phyloP scores from a whole-genome alignment of 257 asterid genomes.

The Nemophila menziesii region DNA sequence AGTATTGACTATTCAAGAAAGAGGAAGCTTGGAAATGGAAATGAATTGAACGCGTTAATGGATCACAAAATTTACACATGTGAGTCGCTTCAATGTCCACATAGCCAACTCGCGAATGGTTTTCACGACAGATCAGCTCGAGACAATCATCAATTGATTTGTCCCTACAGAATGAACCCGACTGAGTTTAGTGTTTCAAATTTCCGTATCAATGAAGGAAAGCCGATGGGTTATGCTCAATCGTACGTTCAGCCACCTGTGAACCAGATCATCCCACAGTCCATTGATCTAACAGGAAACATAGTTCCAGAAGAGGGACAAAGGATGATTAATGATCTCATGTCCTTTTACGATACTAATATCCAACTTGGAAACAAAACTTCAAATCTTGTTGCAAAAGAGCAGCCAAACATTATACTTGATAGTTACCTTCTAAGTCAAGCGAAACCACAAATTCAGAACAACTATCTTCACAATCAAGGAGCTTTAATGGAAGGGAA shows the following conservation, averaged over 20 bases:
- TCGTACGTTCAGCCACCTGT: constrained; percentile 28
- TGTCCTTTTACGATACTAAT: constrained; percentile 51
- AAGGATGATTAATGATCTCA: constrained; percentile 53
- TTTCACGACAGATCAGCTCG: constrained; percentile 47
- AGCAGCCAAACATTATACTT: constrained; percentile 24
- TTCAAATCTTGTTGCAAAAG: constrained; percentile 18
- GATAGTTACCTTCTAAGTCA: constrained; percentile 28
- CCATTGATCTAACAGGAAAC: constrained; percentile 42
- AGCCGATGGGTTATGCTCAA: constrained; percentile 37
- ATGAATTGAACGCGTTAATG: constrained; percentile 29
- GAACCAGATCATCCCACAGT: constrained; percentile 14
- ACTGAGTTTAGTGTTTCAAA: constrained; percentile 30
- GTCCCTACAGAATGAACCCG: constrained; percentile 35
- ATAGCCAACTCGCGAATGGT: constrained; percentile 45
- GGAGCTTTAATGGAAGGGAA: not conserved
- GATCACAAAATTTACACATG: constrained; percentile 60
- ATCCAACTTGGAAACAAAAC: constrained; percentile 33
- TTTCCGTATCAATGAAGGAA: constrained; percentile 29
- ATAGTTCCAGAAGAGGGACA: constrained; percentile 81
- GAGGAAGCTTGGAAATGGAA: constrained; percentile 48
- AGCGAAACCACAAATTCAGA: constrained; percentile 9
- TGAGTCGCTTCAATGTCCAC: constrained; percentile 60
- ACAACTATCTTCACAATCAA: not conserved
- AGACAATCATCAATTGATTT: constrained; percentile 61
- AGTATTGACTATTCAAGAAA: constrained; percentile 51